Evolutionary conservation across 78 protist species (phyloP).

Genomic region (Speleostelium caveatum): DNA sequence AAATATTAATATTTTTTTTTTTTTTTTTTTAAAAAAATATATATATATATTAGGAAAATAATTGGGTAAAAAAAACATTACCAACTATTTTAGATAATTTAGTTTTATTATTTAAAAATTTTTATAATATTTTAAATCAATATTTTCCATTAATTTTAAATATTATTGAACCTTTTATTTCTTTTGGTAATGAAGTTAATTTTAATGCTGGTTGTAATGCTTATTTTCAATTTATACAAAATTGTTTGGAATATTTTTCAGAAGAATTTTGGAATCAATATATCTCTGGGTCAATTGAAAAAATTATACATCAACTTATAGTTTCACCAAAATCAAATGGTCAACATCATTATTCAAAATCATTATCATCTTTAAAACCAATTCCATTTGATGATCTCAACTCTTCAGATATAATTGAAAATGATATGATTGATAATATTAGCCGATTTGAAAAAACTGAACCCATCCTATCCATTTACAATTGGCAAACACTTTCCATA

Average conservation of each 20-base stretch:
- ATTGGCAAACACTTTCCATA: slow-evolving; percentile 6
- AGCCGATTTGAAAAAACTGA: slow-evolving; percentile 4
- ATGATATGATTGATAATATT: neutral
- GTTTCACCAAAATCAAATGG: slow-evolving; percentile 3
- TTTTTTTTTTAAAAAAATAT: neutral
- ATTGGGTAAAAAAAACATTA: slow-evolving; percentile 43
- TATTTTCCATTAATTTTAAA: neutral
- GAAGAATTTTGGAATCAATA: slow-evolving; percentile 22
- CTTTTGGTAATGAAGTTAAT: slow-evolving; percentile 1
- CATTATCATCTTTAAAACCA: slow-evolving; percentile 19
- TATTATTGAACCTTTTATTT: slow-evolving; percentile 33
- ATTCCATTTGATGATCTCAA: neutral
- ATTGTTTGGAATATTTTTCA: slow-evolving; percentile 1
- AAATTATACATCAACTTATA: slow-evolving; percentile 7
- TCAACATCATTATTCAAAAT: neutral
- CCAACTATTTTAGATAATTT: slow-evolving; percentile 10
- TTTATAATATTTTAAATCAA: neutral
- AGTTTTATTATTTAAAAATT: neutral
- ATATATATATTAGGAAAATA: neutral
- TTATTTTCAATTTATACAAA: slow-evolving; percentile 5
- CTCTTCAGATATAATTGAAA: slow-evolving; percentile 21
- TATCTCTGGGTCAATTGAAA: neutral
- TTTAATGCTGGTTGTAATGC: slow-evolving; percentile 2
- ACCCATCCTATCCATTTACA: slow-evolving; percentile 17
- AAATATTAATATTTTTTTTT: neutral